A percentile compares a stretch with the other conserved stretches of the same genome.
These are phyloP conservation scores for Hypoxylon sp. DNA, from an alignment of 2,329 filamentous ascomycete genomes.

Conservation along the genomic window DNA sequence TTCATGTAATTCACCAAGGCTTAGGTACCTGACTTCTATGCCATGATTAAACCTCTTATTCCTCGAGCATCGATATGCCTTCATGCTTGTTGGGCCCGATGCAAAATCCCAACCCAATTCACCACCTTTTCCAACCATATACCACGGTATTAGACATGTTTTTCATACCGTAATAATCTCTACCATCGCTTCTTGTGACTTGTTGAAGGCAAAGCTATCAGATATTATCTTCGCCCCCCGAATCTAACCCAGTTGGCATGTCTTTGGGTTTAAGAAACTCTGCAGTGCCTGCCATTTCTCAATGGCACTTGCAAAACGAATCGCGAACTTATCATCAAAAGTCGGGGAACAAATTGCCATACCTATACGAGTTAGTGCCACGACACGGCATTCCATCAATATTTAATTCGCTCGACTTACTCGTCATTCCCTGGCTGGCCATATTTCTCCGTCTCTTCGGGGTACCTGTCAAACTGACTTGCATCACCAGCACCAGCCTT, in stretches of 20 bases:
- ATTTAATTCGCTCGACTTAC: constrained; percentile 70
- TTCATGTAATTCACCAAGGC: constrained; percentile 35
- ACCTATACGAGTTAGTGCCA: constrained; percentile 62
- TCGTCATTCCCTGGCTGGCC: constrained; percentile 84
- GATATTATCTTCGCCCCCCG: constrained; percentile 11
- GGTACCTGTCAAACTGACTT: constrained; percentile 98
- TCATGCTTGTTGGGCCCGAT: constrained; percentile 15
- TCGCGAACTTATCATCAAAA: constrained; percentile 69
- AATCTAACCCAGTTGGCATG: constrained; percentile 20
- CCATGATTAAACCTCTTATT: constrained; percentile 15
- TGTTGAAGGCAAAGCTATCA: constrained; percentile 21
- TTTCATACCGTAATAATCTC: constrained; percentile 9
- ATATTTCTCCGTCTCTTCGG: constrained; percentile 95
- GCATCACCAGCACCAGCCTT: constrained; percentile 94
- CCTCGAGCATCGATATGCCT: constrained; percentile 12
- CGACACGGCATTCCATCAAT: constrained; percentile 6
- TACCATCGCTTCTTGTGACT: constrained; percentile 14
- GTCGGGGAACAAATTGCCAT: constrained; percentile 81
- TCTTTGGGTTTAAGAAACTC: constrained; percentile 22
- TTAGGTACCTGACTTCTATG: constrained; percentile 35
- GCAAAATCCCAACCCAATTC: constrained; percentile 3
- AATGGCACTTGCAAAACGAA: constrained; percentile 16
- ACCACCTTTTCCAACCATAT: constrained; percentile 24
- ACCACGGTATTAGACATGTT: constrained; percentile 14
- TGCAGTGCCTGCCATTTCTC: constrained; percentile 10